These are phyloP conservation scores for Penicillium vulpinum DNA, from an alignment of 2,329 filamentous ascomycete species.

Conservation along the genomic window DNA sequence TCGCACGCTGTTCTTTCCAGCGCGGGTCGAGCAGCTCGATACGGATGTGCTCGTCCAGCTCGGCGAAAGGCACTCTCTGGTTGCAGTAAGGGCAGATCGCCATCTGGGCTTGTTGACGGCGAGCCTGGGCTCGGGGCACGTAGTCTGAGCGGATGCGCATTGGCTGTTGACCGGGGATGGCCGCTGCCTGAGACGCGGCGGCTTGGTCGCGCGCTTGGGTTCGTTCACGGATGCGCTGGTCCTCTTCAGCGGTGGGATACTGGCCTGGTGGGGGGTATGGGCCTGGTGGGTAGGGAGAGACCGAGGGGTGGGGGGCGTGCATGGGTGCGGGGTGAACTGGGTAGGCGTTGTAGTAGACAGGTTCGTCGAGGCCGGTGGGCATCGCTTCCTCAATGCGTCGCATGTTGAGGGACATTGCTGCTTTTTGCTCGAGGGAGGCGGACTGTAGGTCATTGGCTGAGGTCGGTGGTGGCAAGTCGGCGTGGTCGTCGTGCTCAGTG, in stretches of 20 bases:
- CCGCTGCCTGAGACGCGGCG: conserved; percentile 76
- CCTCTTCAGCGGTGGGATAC: conserved; percentile 55
- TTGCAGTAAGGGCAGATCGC: conserved; percentile 91
- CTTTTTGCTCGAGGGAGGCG: conserved; percentile 91
- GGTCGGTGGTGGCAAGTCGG: conserved; percentile 83
- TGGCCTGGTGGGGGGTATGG: conserved; percentile 36
- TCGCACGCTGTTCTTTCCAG: conserved; percentile 94
- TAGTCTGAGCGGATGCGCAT: conserved; percentile 96
- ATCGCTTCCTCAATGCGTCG: conserved; percentile 92
- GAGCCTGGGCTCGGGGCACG: conserved; percentile 76
- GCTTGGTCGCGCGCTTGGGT: conserved; percentile 59
- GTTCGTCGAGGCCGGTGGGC: conserved; percentile 68
- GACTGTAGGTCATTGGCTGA: conserved; percentile 90
- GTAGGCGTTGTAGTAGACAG: conserved; percentile 56
- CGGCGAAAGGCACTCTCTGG: conserved; percentile 80
- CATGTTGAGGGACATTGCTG: conserved; percentile 79
- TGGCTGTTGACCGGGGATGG: conserved; percentile 55
- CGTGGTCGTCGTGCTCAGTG: conserved; percentile 81
- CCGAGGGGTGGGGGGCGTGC: conserved; percentile 34
- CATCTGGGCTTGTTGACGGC: conserved; percentile 61
- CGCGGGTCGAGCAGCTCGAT: conserved; percentile 91
- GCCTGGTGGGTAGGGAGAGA: conserved; percentile 23
- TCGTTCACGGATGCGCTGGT: conserved; percentile 62
- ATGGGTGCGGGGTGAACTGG: conserved; percentile 41
- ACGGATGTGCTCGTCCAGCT: conserved; percentile 89